phyloP scores from a whole-genome alignment of 371 early-diverging fungal genomes.

The Syncephalastrum monosporum region DNA sequence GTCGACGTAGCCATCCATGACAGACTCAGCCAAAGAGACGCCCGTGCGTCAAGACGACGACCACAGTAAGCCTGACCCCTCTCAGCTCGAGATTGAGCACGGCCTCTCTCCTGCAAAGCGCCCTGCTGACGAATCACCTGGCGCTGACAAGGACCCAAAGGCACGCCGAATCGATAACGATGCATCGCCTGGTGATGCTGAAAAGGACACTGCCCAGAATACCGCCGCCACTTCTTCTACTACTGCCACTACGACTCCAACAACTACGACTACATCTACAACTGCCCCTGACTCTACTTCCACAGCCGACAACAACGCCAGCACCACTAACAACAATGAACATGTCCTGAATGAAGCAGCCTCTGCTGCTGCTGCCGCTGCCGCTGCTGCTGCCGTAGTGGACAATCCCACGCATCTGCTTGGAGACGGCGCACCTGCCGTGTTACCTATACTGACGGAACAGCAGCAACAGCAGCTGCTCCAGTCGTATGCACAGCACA shows the following conservation, averaged over 20 bases:
- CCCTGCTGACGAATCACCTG: constrained; percentile 16
- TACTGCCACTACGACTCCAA: neutral
- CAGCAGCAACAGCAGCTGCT: constrained; percentile 36
- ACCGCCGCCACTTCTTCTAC: constrained; percentile 3
- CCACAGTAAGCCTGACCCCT: too few relatives aligned
- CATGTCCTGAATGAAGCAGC: constrained; percentile 8
- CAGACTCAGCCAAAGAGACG: too few relatives aligned
- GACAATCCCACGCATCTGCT: neutral
- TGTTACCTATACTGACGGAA: constrained; percentile 9
- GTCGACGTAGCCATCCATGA: too few relatives aligned
- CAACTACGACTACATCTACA: constrained; percentile 2
- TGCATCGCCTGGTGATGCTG: neutral
- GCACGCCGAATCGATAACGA: constrained; percentile 11
- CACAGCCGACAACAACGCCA: neutral
- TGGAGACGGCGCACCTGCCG: constrained; percentile 14
- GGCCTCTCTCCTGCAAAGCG: constrained; percentile 9
- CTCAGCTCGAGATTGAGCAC: too few relatives aligned
- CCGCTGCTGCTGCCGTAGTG: constrained; percentile 8
- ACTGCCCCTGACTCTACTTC: neutral
- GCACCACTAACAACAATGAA: constrained; percentile 8
- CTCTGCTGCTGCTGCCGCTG: constrained; percentile 9
- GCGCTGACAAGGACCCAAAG: constrained; percentile 19
- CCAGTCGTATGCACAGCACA: constrained; percentile 42
- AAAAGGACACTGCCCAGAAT: neutral
- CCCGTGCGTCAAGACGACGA: too few relatives aligned